Evolutionary conservation across 1,284 basidiomycete species (phyloP), one percentile per base, ranked within the genome.

Genomic region (Ganoderma boninense): DNA sequence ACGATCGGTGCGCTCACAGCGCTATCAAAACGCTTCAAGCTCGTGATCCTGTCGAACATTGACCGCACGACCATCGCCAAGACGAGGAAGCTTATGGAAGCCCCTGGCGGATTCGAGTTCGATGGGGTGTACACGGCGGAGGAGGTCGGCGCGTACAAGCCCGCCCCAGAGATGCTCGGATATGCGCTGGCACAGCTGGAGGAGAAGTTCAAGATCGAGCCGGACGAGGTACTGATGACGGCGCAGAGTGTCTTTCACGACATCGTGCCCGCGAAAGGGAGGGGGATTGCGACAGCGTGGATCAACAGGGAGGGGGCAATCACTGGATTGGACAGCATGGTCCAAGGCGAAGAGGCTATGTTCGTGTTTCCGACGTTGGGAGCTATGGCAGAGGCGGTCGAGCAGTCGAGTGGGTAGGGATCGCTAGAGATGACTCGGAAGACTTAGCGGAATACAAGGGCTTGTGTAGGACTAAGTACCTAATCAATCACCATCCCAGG

Each of bases 1-100:
- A 92, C 90, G 7, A 78, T 84, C 70, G 79, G 81, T 20, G 92
- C 92, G 0, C 87, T 94, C 4, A 83, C 82, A 54, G 80, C 82
- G 56, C 86, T 94, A 65, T 85, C 90, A 43, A 83, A 85, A 69
- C 84, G 86, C 75, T 93, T 88, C 81, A 89, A 89, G 70, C 89
- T 94, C 69, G 84, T 89, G 66, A 90, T 93, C 2, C 84, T 94
- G 46, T 93, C 92, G 71, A 94, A 94, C 79, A 90, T 94, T 74
- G 92, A 94, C 75, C 85, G 86, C 66, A 75, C 77, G 20, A 91
- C 90, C 46, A 92, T 93, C 78, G 81, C 84, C 2, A 81, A 85
- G 73, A 93, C 92, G 0, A 89, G 89, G 56, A 79, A 79, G n/a
- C 82, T 85, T 62, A 85, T 94, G 83, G 73, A 86, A 82, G 66